Conservation (phyloP, 768 basidiomycete genomes). For the Megacollybia marginata region DNA sequence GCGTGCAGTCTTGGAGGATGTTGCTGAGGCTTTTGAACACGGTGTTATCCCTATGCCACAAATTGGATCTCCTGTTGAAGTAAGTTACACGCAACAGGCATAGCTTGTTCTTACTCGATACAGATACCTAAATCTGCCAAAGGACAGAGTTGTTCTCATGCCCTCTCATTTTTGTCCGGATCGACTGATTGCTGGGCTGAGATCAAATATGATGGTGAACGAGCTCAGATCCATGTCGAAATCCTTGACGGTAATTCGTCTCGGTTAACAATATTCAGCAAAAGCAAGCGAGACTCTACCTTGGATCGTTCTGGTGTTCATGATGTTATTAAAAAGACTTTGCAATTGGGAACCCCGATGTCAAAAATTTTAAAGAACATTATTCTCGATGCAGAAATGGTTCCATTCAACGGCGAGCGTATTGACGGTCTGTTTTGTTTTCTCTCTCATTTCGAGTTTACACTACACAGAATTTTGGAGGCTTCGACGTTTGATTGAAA, state of each 20-base stretch:
- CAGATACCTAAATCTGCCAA: conserved; percentile 83
- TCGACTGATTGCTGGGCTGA: conserved; percentile 68
- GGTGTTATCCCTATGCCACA: conserved; percentile 27
- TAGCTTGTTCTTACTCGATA: not conserved
- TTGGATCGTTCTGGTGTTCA: conserved; percentile 64
- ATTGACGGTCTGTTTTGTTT: conserved; percentile 58
- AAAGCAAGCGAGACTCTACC: conserved; percentile 81
- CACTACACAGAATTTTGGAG: conserved; percentile 64
- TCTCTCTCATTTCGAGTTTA: not conserved
- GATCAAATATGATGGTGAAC: conserved; percentile 92
- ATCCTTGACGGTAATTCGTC: conserved; percentile 26
- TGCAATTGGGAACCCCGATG: not conserved
- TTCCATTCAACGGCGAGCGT: conserved; percentile 61
- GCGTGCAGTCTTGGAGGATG: conserved; percentile 53
- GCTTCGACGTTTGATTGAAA: conserved; percentile 52
- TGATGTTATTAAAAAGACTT: conserved; percentile 47
- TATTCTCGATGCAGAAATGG: conserved; percentile 84
- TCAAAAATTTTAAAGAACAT: conserved; percentile 30
- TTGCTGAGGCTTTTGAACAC: conserved; percentile 36
- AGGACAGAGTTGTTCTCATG: conserved; percentile 53
- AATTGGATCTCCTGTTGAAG: conserved; percentile 59
- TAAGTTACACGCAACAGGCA: conserved; percentile 16
- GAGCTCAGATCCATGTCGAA: conserved; percentile 87
- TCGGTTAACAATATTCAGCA: conserved; percentile 76
- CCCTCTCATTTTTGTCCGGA: conserved; percentile 35